phyloP scores from a whole-genome alignment of 1,284 basidiomycete genomes.

The Ustilago crameri region DNA sequence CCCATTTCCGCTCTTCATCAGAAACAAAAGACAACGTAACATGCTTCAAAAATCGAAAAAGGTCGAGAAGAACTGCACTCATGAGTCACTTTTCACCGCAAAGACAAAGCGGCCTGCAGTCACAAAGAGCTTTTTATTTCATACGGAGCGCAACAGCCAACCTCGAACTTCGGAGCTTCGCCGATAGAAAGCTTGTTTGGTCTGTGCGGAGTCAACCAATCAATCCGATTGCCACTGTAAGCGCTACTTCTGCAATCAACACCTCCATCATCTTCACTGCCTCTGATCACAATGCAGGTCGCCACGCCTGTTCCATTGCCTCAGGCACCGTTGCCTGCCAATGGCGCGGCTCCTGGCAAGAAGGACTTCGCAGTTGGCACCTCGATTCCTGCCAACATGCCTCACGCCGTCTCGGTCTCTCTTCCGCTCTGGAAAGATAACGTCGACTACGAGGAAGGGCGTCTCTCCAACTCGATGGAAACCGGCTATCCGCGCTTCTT shows the following conservation, averaged over 20 bases:
- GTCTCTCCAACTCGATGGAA: slow-evolving; percentile 84
- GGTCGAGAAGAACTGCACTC: too few relatives aligned
- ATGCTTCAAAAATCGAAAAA: not conserved
- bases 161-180: too few relatives aligned
- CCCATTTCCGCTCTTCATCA: too few relatives aligned
- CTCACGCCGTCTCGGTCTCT: slow-evolving; percentile 95
- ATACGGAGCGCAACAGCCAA: too few relatives aligned
- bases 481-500: slow-evolving; percentile 98
- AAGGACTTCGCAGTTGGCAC: slow-evolving; percentile 49
- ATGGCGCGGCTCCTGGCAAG: slow-evolving; percentile 19
- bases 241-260: too few relatives aligned
- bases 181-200: too few relatives aligned
- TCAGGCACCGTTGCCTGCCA: slow-evolving; percentile 12
- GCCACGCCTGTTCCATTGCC: slow-evolving; percentile 26
- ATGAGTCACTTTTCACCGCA: too few relatives aligned
- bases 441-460: slow-evolving; percentile 91
- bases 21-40: not conserved
- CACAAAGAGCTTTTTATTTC: too few relatives aligned
- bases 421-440: slow-evolving; percentile 93
- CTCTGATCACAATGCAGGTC: slow-evolving; percentile 17
- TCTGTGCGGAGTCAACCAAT: too few relatives aligned
- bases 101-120: too few relatives aligned
- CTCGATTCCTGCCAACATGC: slow-evolving; percentile 68
- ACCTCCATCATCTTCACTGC: not conserved
- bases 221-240: too few relatives aligned